These are phyloP conservation scores for Fistulifera solaris DNA, from an alignment of 108 stramenopile species.

Conservation along the genomic window DNA sequence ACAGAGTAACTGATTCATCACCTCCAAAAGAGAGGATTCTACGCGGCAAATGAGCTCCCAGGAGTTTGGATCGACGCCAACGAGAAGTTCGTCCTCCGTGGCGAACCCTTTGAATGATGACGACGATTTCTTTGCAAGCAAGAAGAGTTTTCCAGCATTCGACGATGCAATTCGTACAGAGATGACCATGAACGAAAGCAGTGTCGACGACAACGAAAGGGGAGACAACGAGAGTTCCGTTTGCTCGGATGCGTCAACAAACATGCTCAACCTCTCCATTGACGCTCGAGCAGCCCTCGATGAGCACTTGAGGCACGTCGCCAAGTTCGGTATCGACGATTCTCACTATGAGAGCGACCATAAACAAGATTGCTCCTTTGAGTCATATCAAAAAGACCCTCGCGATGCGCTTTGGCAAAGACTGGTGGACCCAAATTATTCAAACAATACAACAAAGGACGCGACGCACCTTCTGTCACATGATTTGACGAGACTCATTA, in stretches of 20 bases:
- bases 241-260: no score
- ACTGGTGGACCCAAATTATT: constrained; percentile 17
- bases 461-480: constrained; percentile 2
- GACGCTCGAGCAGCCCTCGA: constrained; percentile 42
- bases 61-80: no score
- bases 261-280: constrained; percentile 33
- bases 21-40: no score
- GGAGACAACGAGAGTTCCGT: no score
- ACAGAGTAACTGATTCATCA: no score
- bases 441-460: constrained; percentile 1
- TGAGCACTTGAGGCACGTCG: constrained; percentile 38
- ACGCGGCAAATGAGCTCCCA: no score
- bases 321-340: constrained; percentile 42
- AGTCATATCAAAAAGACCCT: neutral
- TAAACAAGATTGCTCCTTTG: neutral
- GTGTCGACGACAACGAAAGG: no score
- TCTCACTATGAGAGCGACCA: neutral
- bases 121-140: neutral
- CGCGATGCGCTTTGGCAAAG: constrained; percentile 32
- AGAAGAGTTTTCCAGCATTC: constrained; percentile 3
- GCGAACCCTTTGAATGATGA: no score
- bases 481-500: constrained; percentile 1
- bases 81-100: no score
- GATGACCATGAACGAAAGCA: neutral
- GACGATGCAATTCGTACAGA: neutral